phyloP scores from a whole-genome alignment of 176 grass and related monocot genomes.

The Eleusine indica region DNA sequence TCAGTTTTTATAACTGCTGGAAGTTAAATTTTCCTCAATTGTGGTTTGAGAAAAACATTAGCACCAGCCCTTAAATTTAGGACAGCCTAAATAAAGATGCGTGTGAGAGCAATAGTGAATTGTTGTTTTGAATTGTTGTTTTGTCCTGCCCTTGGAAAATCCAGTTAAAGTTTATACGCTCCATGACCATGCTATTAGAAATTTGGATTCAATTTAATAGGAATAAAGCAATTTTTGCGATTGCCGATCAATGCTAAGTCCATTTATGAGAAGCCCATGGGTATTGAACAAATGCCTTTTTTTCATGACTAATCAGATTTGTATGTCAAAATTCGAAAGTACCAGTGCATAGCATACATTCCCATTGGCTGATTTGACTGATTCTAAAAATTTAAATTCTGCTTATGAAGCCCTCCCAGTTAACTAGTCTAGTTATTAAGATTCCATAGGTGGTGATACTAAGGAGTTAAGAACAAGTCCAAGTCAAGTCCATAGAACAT shows the following conservation, averaged over 20 bases:
- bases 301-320: slow-evolving; percentile 15
- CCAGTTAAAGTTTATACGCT: neutral
- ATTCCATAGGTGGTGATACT: slow-evolving; percentile 21
- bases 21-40: neutral
- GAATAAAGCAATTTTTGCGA: neutral
- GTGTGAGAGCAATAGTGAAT: neutral
- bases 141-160: neutral
- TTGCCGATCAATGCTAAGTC: neutral
- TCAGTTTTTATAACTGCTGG: slow-evolving; percentile 3
- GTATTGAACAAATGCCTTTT: neutral
- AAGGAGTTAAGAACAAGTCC: slow-evolving; percentile 33
- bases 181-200: slow-evolving; percentile 4
- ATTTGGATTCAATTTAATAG: slow-evolving; percentile 1
- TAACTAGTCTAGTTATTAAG: neutral
- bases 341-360: neutral
- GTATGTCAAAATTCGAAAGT: neutral
- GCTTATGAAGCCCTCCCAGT: neutral
- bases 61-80: neutral
- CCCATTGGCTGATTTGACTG: neutral
- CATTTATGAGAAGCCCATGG: slow-evolving; percentile 23
- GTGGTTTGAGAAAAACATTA: neutral
- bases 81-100: slow-evolving; percentile 13
- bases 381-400: slow-evolving; percentile 3
- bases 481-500: slow-evolving; percentile 27
- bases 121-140: neutral